Base-by-base conservation (phyloP, 805 yeast species). In the Pichia kluyveri region DNA sequence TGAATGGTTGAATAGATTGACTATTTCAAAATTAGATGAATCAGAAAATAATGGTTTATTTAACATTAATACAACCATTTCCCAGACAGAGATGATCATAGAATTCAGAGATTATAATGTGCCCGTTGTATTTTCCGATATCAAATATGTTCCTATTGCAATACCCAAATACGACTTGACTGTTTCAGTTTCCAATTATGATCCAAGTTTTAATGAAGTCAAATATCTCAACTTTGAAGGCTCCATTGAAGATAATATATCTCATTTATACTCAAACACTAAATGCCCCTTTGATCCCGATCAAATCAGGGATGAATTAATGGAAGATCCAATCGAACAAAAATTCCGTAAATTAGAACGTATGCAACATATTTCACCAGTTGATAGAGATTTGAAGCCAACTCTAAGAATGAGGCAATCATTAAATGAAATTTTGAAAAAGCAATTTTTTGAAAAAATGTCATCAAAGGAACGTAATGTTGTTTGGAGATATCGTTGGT, bases 401-500 rank as follows among this genome's bases (percentile, higher is more conserved):
- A 84, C 91, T 18, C 83, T 96, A 4, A 84, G 81, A 57, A 72
- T 83, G 36, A 72, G 96, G 56, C 88, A 83, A 52, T 85, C 86
- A 54, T 72, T 91, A 46, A 72, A 77, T 49, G 72, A 69, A 41
- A 86, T 90, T 6, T 69, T 91, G 45, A 70, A 71, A 26, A 86
- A 82, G 58, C 90, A 96, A 3, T 89, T 96, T 5, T 91, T 87
- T 41, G 86, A 86, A 46, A 85, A 81, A 55, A 69, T 93, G 42
- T 76, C 83, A 7, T 90, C 85, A 45, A 81, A 83, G 59, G 96
- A 91, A 55, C 87, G 85, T 68, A 87, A 88, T 54, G 66, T 88
- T 58, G 74, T 91, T 10, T 91, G 98, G 97, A 86, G 85, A 63
- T 91, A 84, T 65, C 69, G 98, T 46, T 93, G 86, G 66, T 90